These are phyloP conservation scores for Ceratocystis papillata DNA, from an alignment of 2,329 filamentous ascomycete species.

Conservation along the genomic window DNA sequence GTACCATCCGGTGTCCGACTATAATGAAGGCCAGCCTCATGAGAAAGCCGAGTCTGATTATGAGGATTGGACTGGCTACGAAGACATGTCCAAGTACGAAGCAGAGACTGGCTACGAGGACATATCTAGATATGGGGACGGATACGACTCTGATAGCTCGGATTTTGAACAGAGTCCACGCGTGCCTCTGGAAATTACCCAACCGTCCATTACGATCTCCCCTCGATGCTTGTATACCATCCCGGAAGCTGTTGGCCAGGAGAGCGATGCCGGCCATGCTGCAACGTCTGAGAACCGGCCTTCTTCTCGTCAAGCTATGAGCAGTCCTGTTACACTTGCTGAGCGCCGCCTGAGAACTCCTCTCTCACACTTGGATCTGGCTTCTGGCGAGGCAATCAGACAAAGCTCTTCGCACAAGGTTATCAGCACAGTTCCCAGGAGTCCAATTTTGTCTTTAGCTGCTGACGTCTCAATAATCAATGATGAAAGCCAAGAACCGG, in stretches of 20 bases:
- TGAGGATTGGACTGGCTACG: constrained; percentile 2
- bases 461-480: constrained; percentile 3
- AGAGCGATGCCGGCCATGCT: background rate
- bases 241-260: constrained; percentile 6
- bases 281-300: background rate
- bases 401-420: constrained; percentile 7
- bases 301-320: background rate
- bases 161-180: background rate
- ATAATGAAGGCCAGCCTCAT: background rate
- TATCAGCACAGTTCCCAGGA: background rate
- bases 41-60: background rate
- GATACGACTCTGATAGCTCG: background rate
- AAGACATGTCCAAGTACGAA: constrained; percentile 6
- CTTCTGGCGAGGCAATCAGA: background rate
- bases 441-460: constrained; percentile 11
- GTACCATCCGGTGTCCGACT: background rate
- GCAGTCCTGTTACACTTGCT: constrained; percentile 12
- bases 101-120: constrained; percentile 6
- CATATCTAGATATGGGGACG: background rate
- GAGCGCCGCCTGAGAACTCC: constrained; percentile 13
- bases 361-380: constrained; percentile 9
- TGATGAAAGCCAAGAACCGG: background rate
- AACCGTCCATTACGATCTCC: constrained; percentile 29
- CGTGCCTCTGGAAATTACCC: constrained; percentile 24
- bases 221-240: constrained; percentile 24